Conservation (phyloP, 257 asterid genomes). For the Coffea eugenioides region DNA sequence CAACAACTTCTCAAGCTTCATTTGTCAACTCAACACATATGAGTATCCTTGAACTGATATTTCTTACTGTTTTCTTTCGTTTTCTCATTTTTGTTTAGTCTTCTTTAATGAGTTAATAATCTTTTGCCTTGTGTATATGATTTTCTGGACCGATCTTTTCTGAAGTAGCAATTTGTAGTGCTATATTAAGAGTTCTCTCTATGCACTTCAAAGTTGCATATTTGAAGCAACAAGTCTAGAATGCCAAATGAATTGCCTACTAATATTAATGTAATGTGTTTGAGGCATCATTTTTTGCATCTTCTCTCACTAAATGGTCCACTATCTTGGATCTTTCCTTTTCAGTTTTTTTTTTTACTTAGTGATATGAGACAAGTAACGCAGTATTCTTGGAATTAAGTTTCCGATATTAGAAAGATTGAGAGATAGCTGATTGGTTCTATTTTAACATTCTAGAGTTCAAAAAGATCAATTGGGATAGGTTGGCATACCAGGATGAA, state of each 20-base stretch:
- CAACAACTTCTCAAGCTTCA: conserved; percentile 51
- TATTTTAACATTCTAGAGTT: conserved; percentile 30
- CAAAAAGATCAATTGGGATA: conserved; percentile 49
- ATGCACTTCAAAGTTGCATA: background rate
- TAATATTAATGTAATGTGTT: no score
- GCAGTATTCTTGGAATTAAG: no score
- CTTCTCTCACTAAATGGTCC: background rate
- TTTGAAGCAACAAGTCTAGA: no score
- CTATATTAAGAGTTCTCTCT: background rate
- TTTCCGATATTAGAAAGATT: background rate
- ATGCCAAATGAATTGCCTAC: background rate
- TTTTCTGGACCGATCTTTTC: no score
- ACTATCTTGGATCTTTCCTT: background rate
- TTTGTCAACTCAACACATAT: conserved; percentile 53
- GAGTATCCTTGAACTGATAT: conserved; percentile 23
- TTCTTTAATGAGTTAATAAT: background rate
- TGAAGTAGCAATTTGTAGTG: background rate
- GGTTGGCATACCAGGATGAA: conserved; percentile 49
- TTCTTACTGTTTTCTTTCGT: background rate
- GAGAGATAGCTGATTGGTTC: background rate
- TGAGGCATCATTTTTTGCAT: background rate
- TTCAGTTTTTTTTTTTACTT: background rate
- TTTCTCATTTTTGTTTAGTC: background rate
- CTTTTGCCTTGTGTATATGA: background rate
- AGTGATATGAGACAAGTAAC: background rate